A percentile compares a stretch with the other conserved stretches of the same genome.
phyloP scores from a whole-genome alignment of 2,329 filamentous ascomycete species.

The Hypomyces rosellus region DNA sequence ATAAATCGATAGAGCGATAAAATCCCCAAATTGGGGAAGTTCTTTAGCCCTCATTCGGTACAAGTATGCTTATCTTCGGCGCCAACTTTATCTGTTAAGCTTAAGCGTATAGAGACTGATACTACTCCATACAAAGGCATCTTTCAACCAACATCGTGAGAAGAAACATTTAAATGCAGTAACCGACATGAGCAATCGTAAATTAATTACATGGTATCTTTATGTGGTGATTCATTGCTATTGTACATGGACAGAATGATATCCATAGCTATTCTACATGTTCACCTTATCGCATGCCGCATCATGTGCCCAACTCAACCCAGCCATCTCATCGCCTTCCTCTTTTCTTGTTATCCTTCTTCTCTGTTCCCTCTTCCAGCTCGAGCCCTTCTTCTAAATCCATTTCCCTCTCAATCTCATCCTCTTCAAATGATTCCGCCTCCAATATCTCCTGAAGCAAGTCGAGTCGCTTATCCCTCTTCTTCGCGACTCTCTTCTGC shows the following conservation, averaged over 20 bases:
- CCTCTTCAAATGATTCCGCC: slow-evolving; percentile 27
- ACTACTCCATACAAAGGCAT: too few relatives aligned
- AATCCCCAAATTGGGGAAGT: not conserved
- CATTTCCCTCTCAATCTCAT: slow-evolving; percentile 24
- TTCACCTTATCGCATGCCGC: too few relatives aligned
- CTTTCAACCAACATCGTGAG: not conserved
- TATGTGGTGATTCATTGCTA: not conserved
- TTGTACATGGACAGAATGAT: not conserved
- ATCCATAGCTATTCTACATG: too few relatives aligned
- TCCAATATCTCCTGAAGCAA: slow-evolving; percentile 35
- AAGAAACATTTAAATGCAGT: too few relatives aligned
- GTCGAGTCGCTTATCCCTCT: slow-evolving; percentile 32
- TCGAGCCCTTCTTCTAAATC: slow-evolving; percentile 22
- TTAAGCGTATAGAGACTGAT: too few relatives aligned
- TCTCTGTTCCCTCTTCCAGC: slow-evolving; percentile 18
- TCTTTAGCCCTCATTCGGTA: too few relatives aligned
- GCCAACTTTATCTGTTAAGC: too few relatives aligned
- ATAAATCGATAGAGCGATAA: not conserved
- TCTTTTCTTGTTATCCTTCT: not conserved
- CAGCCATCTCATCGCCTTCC: slow-evolving; percentile 1
- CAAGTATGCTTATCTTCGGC: too few relatives aligned
- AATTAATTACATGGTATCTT: too few relatives aligned
- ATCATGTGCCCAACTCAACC: too few relatives aligned
- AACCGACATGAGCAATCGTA: too few relatives aligned
- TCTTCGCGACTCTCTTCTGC: slow-evolving; percentile 29